Conservation (phyloP, 2,329 filamentous ascomycete genomes). For the Fusarium stilboides region DNA sequence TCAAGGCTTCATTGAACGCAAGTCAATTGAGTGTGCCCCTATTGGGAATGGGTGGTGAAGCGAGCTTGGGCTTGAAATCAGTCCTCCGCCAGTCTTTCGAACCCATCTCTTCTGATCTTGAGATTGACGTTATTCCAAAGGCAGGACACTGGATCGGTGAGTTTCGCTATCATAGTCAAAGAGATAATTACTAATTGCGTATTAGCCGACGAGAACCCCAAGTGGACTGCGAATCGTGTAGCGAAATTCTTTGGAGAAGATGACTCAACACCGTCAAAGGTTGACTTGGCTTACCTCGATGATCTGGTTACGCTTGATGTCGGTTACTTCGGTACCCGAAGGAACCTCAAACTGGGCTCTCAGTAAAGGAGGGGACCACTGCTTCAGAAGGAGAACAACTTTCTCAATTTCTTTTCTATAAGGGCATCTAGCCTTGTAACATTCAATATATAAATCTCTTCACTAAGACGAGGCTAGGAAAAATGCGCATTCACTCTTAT, state of each 20-base stretch:
- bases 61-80: constrained; percentile 40
- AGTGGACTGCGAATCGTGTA: constrained; percentile 41
- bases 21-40: constrained; percentile 34
- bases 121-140: constrained; percentile 47
- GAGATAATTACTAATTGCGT: neutral
- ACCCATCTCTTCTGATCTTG: constrained; percentile 25
- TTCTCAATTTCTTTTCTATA: too few species aligned
- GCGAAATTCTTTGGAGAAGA: constrained; percentile 39
- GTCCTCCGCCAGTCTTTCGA: constrained; percentile 15
- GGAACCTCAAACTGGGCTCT: constrained; percentile 7
- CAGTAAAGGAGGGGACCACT: neutral
- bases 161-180: accelerated
- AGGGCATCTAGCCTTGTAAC: too few species aligned
- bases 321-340: constrained; percentile 26
- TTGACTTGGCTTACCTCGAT: constrained; percentile 39
- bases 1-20: constrained; percentile 50
- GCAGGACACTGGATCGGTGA: constrained; percentile 51
- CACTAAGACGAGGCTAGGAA: too few species aligned
- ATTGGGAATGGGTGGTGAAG: constrained; percentile 49
- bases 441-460: too few species aligned
- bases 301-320: constrained; percentile 42
- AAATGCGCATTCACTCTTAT: too few species aligned
- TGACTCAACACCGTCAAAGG: neutral
- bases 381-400: too few species aligned
- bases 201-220: constrained; percentile 47